A percentile compares a stretch with the other conserved stretches of the same genome.
Conservation (phyloP, 306 rosid species). For the Carpinus fangiana region DNA sequence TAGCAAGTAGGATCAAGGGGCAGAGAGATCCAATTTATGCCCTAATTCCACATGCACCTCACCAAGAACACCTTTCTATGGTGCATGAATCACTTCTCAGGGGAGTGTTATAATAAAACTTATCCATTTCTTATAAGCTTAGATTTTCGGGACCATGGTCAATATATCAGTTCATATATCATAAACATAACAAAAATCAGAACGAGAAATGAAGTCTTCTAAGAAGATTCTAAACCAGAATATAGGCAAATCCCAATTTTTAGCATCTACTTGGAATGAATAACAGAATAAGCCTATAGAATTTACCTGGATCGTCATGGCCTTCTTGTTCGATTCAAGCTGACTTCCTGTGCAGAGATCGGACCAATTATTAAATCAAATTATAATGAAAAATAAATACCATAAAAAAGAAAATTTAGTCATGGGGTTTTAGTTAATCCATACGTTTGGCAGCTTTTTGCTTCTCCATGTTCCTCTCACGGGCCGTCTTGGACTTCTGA, state of each 20-base stretch:
- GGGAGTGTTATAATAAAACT: too few relatives aligned
- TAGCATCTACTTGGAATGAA: background rate
- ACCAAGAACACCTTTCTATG: too few relatives aligned
- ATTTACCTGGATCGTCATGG: slow-evolving; percentile 48
- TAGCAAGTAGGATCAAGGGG: background rate
- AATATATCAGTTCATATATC: too few relatives aligned
- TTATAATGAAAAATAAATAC: too few relatives aligned
- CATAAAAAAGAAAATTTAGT: background rate
- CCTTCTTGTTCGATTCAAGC: slow-evolving; percentile 56
- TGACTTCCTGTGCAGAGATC: slow-evolving; percentile 41
- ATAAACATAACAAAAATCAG: too few relatives aligned
- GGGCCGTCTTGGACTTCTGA: slow-evolving; percentile 51
- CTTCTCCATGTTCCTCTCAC: slow-evolving; percentile 55
- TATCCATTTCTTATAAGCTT: too few relatives aligned
- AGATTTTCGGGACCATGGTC: too few relatives aligned
- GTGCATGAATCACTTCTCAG: too few relatives aligned
- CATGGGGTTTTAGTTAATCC: background rate
- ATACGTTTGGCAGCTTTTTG: slow-evolving; percentile 42
- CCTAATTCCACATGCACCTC: background rate
- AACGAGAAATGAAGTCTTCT: too few relatives aligned
- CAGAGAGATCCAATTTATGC: background rate
- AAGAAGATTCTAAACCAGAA: background rate
- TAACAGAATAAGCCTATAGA: background rate
- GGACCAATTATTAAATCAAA: background rate
- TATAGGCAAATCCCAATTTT: background rate